These are phyloP conservation scores for Trichoderma asperellum DNA, from an alignment of 2,329 filamentous ascomycete genomes.

Conservation along the genomic window DNA sequence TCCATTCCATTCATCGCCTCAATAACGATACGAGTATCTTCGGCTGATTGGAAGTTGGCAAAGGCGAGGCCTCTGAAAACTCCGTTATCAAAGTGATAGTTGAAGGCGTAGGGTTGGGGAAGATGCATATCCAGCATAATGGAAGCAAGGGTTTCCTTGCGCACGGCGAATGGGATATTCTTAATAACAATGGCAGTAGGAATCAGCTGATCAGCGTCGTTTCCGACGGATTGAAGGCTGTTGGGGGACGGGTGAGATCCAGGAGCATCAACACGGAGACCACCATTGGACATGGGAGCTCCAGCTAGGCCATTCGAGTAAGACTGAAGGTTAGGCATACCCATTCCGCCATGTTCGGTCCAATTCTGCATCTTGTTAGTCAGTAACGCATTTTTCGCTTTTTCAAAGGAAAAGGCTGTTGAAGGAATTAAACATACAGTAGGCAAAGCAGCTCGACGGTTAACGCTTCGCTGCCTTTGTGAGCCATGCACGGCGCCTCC, in stretches of 20 bases:
- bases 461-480: slow-evolving; percentile 58
- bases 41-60: slow-evolving; percentile 94
- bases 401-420: background rate
- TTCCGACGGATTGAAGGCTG: slow-evolving; percentile 49
- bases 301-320: slow-evolving; percentile 44
- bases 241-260: slow-evolving; percentile 47
- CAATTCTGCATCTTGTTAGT: slow-evolving; percentile 47
- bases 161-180: slow-evolving; percentile 97
- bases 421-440: slow-evolving; percentile 61
- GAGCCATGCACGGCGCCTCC: slow-evolving; percentile 68
- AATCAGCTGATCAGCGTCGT: slow-evolving; percentile 82
- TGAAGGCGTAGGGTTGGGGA: slow-evolving; percentile 96
- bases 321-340: slow-evolving; percentile 46
- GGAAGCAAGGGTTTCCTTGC: slow-evolving; percentile 91
- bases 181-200: slow-evolving; percentile 99
- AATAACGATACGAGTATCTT: slow-evolving; percentile 92
- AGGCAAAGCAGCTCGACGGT: slow-evolving; percentile 67
- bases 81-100: slow-evolving; percentile 98
- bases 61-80: slow-evolving; percentile 96
- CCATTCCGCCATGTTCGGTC: slow-evolving; percentile 53
- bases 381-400: background rate
- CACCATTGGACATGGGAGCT: slow-evolving; percentile 44
- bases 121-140: slow-evolving; percentile 95
- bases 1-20: slow-evolving; percentile 95
- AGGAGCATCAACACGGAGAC: slow-evolving; percentile 50